phyloP scores from a whole-genome alignment of 345 rosid genomes.

The Salix koriyanagi region DNA sequence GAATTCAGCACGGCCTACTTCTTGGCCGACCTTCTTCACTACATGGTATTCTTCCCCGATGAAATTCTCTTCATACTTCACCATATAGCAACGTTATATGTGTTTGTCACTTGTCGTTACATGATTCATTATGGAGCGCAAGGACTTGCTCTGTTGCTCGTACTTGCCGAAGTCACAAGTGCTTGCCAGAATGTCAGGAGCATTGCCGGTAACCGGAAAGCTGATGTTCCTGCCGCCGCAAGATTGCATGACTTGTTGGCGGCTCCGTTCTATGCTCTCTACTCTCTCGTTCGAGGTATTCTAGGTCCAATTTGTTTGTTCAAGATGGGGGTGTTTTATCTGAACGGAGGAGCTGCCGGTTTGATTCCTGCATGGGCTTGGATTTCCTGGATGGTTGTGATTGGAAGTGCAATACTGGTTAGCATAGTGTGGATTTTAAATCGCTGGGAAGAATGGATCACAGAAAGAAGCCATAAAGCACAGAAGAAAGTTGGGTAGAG shows the following conservation, averaged over 20 bases:
- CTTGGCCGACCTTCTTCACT: slow-evolving; percentile 66
- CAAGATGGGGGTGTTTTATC: slow-evolving; percentile 49
- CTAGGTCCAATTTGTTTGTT: slow-evolving; percentile 53
- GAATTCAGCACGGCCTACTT: slow-evolving; percentile 84
- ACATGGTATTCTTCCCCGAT: slow-evolving; percentile 52
- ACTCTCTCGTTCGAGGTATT: slow-evolving; percentile 59
- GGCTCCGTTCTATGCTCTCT: slow-evolving; percentile 50
- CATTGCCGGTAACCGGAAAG: slow-evolving; percentile 38
- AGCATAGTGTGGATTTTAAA: slow-evolving; percentile 61
- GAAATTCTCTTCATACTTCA: slow-evolving; percentile 77
- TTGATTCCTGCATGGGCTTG: slow-evolving; percentile 72
- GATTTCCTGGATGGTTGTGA: slow-evolving; percentile 77
- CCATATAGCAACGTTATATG: slow-evolving; percentile 76
- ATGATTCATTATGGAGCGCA: slow-evolving; percentile 52
- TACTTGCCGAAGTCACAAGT: slow-evolving; percentile 80
- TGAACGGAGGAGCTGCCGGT: slow-evolving; percentile 35
- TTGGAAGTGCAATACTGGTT: slow-evolving; percentile 45
- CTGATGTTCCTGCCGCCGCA: slow-evolving; percentile 43
- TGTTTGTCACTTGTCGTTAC: slow-evolving; percentile 60
- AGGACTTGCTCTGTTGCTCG: slow-evolving; percentile 51
- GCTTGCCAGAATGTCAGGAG: slow-evolving; percentile 74
- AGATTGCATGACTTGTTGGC: slow-evolving; percentile 41
- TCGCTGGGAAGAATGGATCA: slow-evolving; percentile 56
- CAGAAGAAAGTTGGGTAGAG: slow-evolving; percentile 27
- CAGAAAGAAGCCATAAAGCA: slow-evolving; percentile 26